Evolutionary conservation across 495 filamentous ascomycete species (phyloP).

Genomic region (Aspergillus steynii): DNA sequence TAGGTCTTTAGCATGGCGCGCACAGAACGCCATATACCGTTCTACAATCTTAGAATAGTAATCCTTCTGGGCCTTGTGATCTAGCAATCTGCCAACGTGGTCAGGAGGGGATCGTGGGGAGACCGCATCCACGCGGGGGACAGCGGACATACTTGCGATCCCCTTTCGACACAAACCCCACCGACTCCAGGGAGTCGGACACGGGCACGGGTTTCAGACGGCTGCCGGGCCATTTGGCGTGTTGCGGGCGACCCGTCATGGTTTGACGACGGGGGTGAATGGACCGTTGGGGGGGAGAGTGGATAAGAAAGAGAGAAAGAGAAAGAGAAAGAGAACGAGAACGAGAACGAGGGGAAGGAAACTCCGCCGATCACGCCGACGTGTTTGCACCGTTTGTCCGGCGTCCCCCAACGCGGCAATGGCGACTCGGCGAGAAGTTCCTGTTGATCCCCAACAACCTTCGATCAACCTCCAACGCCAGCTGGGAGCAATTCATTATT

Average conservation of each 20-base stretch:
- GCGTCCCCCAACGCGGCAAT: not conserved
- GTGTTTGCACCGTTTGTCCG: not conserved
- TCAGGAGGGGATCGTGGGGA: constrained; percentile 1
- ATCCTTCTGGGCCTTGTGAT: constrained; percentile 70
- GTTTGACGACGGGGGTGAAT: constrained; percentile 4
- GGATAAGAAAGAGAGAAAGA: constrained; percentile 8
- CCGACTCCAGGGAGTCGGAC: constrained; percentile 71
- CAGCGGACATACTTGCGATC: constrained; percentile 61
- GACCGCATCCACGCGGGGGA: constrained; percentile 12
- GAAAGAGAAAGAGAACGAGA: not conserved
- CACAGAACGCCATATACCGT: constrained; percentile 86
- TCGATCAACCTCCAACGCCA: not conserved
- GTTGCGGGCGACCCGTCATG: constrained; percentile 23
- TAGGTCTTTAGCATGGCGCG: constrained; percentile 66
- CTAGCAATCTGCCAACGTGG: constrained; percentile 60
- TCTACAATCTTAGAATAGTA: constrained; percentile 86
- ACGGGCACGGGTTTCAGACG: constrained; percentile 72
- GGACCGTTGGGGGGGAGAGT: constrained; percentile 8
- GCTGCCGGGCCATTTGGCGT: constrained; percentile 43
- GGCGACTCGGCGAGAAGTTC: not conserved
- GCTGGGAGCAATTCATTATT: not conserved
- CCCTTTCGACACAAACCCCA: constrained; percentile 86
- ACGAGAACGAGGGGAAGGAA: not conserved
- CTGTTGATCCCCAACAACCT: not conserved
- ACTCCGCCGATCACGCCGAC: not conserved